Evolutionary conservation across 768 basidiomycete species (phyloP).

Genomic region (Boletellus emodensis): DNA sequence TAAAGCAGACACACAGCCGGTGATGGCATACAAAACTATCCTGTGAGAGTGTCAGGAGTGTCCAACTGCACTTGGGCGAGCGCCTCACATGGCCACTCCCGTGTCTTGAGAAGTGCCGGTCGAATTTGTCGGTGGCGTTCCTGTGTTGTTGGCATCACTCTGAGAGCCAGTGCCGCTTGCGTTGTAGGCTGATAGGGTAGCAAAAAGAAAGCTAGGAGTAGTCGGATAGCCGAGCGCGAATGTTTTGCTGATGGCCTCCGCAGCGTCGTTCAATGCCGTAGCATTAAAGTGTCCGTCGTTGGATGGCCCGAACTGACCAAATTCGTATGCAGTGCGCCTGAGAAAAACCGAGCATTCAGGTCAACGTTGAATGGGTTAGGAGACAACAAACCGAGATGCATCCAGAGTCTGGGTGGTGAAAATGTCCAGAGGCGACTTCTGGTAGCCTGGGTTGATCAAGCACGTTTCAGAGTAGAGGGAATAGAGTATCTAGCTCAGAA

Average conservation of each 20-base stretch:
- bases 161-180: constrained; percentile 38
- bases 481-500: constrained; percentile 60
- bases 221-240: constrained; percentile 41
- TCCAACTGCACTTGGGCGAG: constrained; percentile 1
- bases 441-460: constrained; percentile 69
- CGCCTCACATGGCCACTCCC: constrained; percentile 72
- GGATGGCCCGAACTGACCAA: constrained; percentile 51
- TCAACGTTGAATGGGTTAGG: background rate
- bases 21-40: constrained; percentile 85
- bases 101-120: constrained; percentile 37
- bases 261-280: constrained; percentile 52
- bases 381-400: constrained; percentile 47
- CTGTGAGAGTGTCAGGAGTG: constrained; percentile 28
- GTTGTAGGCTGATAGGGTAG: constrained; percentile 62
- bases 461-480: constrained; percentile 71
- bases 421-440: constrained; percentile 66
- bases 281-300: constrained; percentile 60
- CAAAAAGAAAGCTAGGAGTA: constrained; percentile 63
- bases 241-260: constrained; percentile 40
- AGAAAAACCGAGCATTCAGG: background rate
- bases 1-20: constrained; percentile 80
- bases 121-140: constrained; percentile 7
- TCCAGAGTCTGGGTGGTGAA: constrained; percentile 66
- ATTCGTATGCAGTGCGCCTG: constrained; percentile 55
- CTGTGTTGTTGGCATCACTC: constrained; percentile 19